Base-by-base conservation (phyloP, 169 alveolate genomes). In the Plasmodium yoelii region DNA sequence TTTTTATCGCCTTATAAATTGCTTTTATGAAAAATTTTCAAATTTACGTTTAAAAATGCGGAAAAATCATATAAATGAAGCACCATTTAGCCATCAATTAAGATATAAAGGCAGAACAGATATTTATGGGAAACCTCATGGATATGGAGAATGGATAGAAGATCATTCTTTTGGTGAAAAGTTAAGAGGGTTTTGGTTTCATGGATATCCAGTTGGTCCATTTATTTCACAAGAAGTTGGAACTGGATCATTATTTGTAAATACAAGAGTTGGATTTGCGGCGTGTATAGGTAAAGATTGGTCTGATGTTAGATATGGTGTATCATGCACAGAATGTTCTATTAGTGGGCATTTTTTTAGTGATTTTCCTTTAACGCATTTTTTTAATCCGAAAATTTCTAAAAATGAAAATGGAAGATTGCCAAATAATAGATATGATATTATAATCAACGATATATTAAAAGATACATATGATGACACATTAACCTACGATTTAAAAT, bases 121-220 rank as follows among this genome's bases (percentile, higher is more conserved):
- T 59, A 94, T 92, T 9, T 90, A 94, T 28, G 97, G 96, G 22
- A 86, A 95, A 47, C 98, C 98, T 0, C 98, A 95, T 82, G 98
- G 98, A 4, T 95, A 94, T 59, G 98, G 98, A 18, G 97, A 96
- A 75, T 95, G 98, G 98, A 88, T 95, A 44, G 98, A 95, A 69
- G 98, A 95, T 63, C 96, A 95, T 61, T 87, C 93, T 0, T 87
- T 84, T 71, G 98, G 98, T n/a, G 98, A 95, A 75, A 84, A 95
- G 15, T 47, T 94, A 59, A 59, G 92, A 57, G 98, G 98, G 12
- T 93, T 92, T 68, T 96, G 98, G 98, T 92, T 93, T 87, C 97
- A 96, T 74, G 98, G 98, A 19, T 92, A 93, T 68, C 98, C 98
- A 2, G 92, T 96, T n/a, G 98, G 97, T 1, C 97, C 98, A 1